Evolutionary conservation across 1,139 yeast species (phyloP).

Genomic region (Yamadazyma diddensiae): DNA sequence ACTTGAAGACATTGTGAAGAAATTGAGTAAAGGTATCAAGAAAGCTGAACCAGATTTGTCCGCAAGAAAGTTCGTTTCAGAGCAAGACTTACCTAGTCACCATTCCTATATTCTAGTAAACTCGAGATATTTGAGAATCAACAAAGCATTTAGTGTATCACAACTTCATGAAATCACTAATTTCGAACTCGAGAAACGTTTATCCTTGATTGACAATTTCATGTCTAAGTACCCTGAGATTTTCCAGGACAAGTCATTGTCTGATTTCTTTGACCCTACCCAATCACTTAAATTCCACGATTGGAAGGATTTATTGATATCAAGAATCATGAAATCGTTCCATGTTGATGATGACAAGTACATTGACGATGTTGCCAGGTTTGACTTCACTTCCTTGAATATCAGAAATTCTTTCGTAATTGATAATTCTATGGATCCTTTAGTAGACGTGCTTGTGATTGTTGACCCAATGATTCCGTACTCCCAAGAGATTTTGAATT

Average conservation of each 20-base stretch:
- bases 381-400: slow-evolving; percentile 39
- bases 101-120: slow-evolving; percentile 38
- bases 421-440: slow-evolving; percentile 19
- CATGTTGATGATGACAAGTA: slow-evolving; percentile 35
- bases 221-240: slow-evolving; percentile 28
- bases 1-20: slow-evolving; percentile 16
- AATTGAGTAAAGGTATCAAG: slow-evolving; percentile 4
- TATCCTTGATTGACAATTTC: slow-evolving; percentile 28
- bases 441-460: slow-evolving; percentile 54
- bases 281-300: slow-evolving; percentile 20
- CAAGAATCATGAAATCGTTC: slow-evolving; percentile 45
- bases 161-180: slow-evolving; percentile 30
- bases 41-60: slow-evolving; percentile 3
- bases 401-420: slow-evolving; percentile 30
- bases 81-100: slow-evolving; percentile 24
- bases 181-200: slow-evolving; percentile 36
- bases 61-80: slow-evolving; percentile 7
- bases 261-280: slow-evolving; percentile 19
- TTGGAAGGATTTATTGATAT: slow-evolving; percentile 48
- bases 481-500: slow-evolving; percentile 60
- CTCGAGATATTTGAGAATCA: slow-evolving; percentile 40
- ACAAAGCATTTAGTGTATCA: slow-evolving; percentile 15
- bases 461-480: slow-evolving; percentile 71
- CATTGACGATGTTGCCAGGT: slow-evolving; percentile 39
- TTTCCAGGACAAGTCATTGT: slow-evolving; percentile 20